Base-by-base conservation (phyloP, 2,329 filamentous ascomycete genomes). In the Aureobasidium namibiae region DNA sequence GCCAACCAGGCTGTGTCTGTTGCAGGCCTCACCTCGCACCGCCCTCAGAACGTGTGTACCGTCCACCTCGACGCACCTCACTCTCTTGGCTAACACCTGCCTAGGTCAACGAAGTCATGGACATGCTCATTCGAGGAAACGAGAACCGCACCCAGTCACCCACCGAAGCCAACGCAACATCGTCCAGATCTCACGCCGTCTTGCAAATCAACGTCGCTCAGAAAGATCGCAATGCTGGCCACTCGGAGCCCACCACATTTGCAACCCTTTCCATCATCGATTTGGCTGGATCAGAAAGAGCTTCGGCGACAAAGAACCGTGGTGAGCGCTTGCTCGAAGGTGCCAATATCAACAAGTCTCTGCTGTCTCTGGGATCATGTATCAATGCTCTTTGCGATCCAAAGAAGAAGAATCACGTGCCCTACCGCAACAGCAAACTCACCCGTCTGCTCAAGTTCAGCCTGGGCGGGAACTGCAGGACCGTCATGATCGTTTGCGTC, bases 401-500 rank as follows among this genome's bases (percentile, higher is more conserved):
- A 4, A 84, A 90, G 54, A 95, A 94, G 75, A 87, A 85, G 64
- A 94, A 95, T 65, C 94, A 99, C 73, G 89, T 99, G 14, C 94
- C 94, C 0, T 99, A 99, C 76, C 85, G 94, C 67, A 97, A 99
- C 76, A 97, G 92, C 64, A 99, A 97, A 69, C 85, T 99, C 58
- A 99, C 94, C 0, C 86, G 94, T 56, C 80, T 99, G 4, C 82
- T 99, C 57, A 99, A 99, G 69, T 99, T 99, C 75, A 96, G 92
- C 0, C 83, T 99, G 0, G 94, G 94, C 31, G 94, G 94, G 3
- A 99, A 99, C 73, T 99, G 94, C 80, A 95, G 92, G 75, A 99
- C 94, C 0, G 94, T 99, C 71, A 99, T 99, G 94, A 97, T 99
- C 72, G 94, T 99, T 26, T 99, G 94, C 68, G 90, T 99, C 57